Percentiles rank a stretch among this genome's conserved stretches.
These are phyloP conservation scores for Aspergillus carlsbadensis DNA, from an alignment of 495 filamentous ascomycete genomes.

Conservation along the genomic window DNA sequence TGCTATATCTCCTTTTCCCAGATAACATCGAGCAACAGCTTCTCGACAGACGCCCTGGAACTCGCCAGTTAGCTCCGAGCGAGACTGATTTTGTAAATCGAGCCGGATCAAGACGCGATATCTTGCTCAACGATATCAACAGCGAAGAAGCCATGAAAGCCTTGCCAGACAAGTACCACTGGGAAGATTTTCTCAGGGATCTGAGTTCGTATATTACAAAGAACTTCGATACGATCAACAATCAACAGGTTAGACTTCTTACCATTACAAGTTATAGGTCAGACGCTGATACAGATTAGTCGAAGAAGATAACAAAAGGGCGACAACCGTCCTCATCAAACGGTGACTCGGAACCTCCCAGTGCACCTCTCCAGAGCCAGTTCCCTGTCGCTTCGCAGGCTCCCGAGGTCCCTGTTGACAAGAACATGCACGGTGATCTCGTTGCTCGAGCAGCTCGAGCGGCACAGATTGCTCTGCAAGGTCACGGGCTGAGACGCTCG, in stretches of 20 bases:
- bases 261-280: not conserved
- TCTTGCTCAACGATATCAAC: constrained; percentile 62
- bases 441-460: constrained; percentile 54
- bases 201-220: constrained; percentile 74
- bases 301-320: constrained; percentile 44
- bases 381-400: constrained; percentile 44
- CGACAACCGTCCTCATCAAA: constrained; percentile 42
- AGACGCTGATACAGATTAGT: constrained; percentile 30
- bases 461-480: constrained; percentile 54
- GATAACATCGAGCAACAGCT: constrained; percentile 63
- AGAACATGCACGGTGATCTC: constrained; percentile 51
- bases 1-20: constrained; percentile 75
- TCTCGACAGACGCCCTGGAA: constrained; percentile 62
- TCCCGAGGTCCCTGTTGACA: constrained; percentile 41
- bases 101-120: constrained; percentile 61
- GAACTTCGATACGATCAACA: constrained; percentile 65
- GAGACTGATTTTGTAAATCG: constrained; percentile 74
- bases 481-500: constrained; percentile 42
- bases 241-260: constrained; percentile 40
- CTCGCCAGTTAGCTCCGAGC: constrained; percentile 61
- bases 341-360: constrained; percentile 39
- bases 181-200: constrained; percentile 73
- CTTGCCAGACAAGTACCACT: constrained; percentile 75
- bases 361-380: constrained; percentile 44
- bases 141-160: constrained; percentile 59